Evolutionary conservation across 805 yeast genomes (phyloP).

Genomic region (Tetrapisispora arboricola): DNA sequence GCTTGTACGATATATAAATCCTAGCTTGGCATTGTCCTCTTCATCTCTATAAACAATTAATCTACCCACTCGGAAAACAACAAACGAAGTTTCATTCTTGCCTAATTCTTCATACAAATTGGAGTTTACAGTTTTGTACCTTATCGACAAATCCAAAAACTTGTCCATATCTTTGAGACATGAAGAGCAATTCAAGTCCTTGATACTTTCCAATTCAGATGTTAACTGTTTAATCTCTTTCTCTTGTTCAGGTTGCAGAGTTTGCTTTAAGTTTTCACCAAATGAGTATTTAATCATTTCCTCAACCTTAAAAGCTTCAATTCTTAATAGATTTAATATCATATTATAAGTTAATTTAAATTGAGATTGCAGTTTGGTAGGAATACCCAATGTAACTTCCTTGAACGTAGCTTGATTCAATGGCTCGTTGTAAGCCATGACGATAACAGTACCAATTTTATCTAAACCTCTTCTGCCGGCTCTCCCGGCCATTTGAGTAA

Average conservation of each 20-base stretch:
- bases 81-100: conserved; percentile 38
- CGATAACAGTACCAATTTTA: conserved; percentile 85
- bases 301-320: conserved; percentile 92
- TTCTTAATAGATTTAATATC: conserved; percentile 83
- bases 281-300: conserved; percentile 96
- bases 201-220: conserved; percentile 33
- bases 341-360: conserved; percentile 91
- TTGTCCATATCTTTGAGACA: conserved; percentile 35
- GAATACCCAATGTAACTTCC: conserved; percentile 76
- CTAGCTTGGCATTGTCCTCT: conserved; percentile 31
- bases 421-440: conserved; percentile 73
- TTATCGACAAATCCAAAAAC: conserved; percentile 36
- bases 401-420: conserved; percentile 49
- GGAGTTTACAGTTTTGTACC: conserved; percentile 36
- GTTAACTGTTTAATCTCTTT: conserved; percentile 47
- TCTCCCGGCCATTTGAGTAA: conserved; percentile 98
- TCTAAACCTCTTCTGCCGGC: conserved; percentile 98
- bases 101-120: conserved; percentile 40
- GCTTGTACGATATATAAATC: conserved; percentile 40
- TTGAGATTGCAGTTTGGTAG: conserved; percentile 84
- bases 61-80: conserved; percentile 43
- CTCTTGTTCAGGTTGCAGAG: conserved; percentile 78
- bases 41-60: conserved; percentile 48
- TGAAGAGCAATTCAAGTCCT: conserved; percentile 27
- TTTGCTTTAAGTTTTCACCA: conserved; percentile 81